Percentiles rank a stretch among this genome's conserved stretches.
Evolutionary conservation across 2,329 filamentous ascomycete species (phyloP).

Genomic region (Phyllosticta paracitricarpa): DNA sequence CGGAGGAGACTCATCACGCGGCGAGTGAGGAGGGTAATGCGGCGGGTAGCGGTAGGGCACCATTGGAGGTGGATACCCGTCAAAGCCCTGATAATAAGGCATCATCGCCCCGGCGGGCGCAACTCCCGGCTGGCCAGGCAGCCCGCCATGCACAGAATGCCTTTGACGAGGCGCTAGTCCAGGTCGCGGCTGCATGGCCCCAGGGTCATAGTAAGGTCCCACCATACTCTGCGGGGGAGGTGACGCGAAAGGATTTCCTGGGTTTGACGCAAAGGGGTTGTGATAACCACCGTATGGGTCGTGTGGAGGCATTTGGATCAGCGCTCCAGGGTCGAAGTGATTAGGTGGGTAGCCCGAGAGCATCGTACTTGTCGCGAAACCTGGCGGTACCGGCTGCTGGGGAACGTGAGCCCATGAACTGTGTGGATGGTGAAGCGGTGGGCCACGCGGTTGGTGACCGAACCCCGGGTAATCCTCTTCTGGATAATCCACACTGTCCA

Average conservation of each 20-base stretch:
- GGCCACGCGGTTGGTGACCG: slow-evolving; percentile 19
- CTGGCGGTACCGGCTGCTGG: slow-evolving; percentile 15
- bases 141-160: slow-evolving; percentile 4
- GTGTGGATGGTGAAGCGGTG: slow-evolving; percentile 25
- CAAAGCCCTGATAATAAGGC: slow-evolving; percentile 3
- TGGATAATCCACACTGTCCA: slow-evolving; percentile 35
- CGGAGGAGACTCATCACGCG: slow-evolving; percentile 17
- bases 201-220: slow-evolving; percentile 22
- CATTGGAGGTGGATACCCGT: slow-evolving; percentile 4
- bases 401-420: slow-evolving; percentile 28
- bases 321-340: slow-evolving; percentile 17
- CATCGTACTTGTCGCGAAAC: slow-evolving; percentile 23
- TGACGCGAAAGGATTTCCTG: slow-evolving; percentile 15
- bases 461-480: slow-evolving; percentile 39
- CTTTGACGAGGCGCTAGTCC: neutral
- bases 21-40: neutral
- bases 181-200: slow-evolving; percentile 19
- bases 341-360: slow-evolving; percentile 26
- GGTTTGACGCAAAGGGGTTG: slow-evolving; percentile 29
- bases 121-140: slow-evolving; percentile 1
- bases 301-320: slow-evolving; percentile 24
- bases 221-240: slow-evolving; percentile 5
- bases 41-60: slow-evolving; percentile 1
- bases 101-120: slow-evolving; percentile 4
- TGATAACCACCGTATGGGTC: slow-evolving; percentile 28